Percentiles rank a stretch among this genome's conserved stretches.
Evolutionary conservation across 2,329 filamentous ascomycete species (phyloP).

Genomic region (Fusarium sp.): DNA sequence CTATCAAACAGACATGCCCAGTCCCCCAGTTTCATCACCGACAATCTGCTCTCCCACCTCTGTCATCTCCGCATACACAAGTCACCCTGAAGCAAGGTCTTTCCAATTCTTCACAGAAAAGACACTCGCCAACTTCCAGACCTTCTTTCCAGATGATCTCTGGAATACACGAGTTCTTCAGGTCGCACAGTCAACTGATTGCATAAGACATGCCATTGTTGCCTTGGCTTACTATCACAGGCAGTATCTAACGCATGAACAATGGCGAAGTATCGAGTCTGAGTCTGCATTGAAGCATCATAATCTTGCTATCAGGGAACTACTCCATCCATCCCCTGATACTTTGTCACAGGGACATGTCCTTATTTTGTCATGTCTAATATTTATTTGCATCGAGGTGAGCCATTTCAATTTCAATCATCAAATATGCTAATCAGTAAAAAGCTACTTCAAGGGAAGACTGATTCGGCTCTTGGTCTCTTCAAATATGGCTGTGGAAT

Average conservation of each 20-base stretch:
- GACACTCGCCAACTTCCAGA: constrained; percentile 28
- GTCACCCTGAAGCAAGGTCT: constrained; percentile 4
- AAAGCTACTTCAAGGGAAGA: constrained; percentile 35
- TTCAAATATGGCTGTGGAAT: constrained; percentile 34
- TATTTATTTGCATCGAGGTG: constrained; percentile 36
- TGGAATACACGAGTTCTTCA: constrained; percentile 28
- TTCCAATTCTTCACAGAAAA: constrained; percentile 34
- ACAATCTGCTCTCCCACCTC: background rate
- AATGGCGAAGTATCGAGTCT: constrained; percentile 5
- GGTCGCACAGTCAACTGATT: constrained; percentile 8
- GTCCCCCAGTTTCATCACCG: background rate
- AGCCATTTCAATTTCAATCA: rapidly evolving
- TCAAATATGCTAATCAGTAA: background rate
- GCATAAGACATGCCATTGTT: constrained; percentile 18
- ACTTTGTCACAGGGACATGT: constrained; percentile 1
- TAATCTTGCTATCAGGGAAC: constrained; percentile 26
- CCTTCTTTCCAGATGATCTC: constrained; percentile 25
- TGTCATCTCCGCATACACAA: background rate
- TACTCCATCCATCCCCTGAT: background rate
- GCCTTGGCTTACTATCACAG: constrained; percentile 27
- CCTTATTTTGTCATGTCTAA: constrained; percentile 27
- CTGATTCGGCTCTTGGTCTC: constrained; percentile 18
- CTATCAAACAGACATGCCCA: background rate
- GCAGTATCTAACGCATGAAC: constrained; percentile 8
- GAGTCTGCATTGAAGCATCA: constrained; percentile 18